A percentile compares a stretch with the other conserved stretches of the same genome.
Evolutionary conservation across 192 early-diverging fungal species (phyloP).

Genomic region (Backusella sp.): DNA sequence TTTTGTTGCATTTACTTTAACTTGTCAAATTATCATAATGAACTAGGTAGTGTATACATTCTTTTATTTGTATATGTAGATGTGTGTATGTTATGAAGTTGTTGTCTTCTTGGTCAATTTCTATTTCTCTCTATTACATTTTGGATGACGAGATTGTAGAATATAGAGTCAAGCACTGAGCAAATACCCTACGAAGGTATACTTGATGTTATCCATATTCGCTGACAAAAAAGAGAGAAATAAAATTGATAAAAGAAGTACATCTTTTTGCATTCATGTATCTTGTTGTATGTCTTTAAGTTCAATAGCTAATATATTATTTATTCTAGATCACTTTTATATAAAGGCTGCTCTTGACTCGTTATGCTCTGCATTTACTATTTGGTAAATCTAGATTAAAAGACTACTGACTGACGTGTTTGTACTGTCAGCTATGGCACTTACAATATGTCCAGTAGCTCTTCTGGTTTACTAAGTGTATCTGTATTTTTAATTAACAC

Average conservation of each 20-base stretch:
- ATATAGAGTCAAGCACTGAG: constrained; percentile 23
- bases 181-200: constrained; percentile 13
- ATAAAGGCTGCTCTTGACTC: background rate
- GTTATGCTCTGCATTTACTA: background rate
- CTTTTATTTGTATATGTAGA: background rate
- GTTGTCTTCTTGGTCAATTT: background rate
- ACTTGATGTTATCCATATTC: constrained; percentile 17
- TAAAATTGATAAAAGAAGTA: background rate
- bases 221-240: constrained; percentile 13
- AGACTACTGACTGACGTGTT: background rate
- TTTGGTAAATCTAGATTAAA: background rate
- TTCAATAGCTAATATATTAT: background rate
- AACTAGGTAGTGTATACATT: background rate
- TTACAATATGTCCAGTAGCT: background rate
- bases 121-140: background rate
- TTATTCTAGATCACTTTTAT: background rate
- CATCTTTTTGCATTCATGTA: background rate
- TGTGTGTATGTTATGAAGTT: background rate
- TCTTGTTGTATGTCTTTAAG: background rate
- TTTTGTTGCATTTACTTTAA: background rate
- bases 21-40: background rate
- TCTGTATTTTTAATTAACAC: background rate
- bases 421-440: background rate
- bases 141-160: constrained; percentile 18
- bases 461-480: background rate